Evolutionary conservation across 768 basidiomycete species (phyloP), one percentile per base, ranked within the genome.

Genomic region (Suillus spraguei): DNA sequence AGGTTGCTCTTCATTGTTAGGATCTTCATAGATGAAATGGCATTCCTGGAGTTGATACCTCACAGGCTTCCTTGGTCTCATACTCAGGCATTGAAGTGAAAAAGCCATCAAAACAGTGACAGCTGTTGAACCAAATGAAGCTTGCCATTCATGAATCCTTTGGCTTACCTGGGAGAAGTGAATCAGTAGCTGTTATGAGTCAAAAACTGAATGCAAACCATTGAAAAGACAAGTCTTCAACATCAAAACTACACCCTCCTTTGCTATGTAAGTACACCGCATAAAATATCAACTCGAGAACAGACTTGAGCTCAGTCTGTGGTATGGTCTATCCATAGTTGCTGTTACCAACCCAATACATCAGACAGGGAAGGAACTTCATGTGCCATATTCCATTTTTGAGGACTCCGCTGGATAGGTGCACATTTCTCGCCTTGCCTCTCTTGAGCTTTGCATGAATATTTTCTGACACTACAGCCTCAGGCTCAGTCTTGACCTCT

Each of bases 121-220:
- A n/a, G 65, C 63, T 33, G 63, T 61, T 22, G 63, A 64, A 24
- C 65, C 33, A 20, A 66, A 54, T 17, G 60, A 16, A 41, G 38
- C 64, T 20, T 42, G 47, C 65, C 65, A 66, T 59, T 66, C 36
- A 35, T 44, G 28, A 8, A 66, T 5, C 28, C 55, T 47, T 53
- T 66, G 65, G 11, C 17, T 35, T 6, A 33, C 46, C 62, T 66
- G 44, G 32, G 38, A 2, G 33, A 61, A 56, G n/a, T 35, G n/a
- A 50, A 50, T 33, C 39, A 54, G 38, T 38, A 54, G 22, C 44
- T 44, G 32, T 50, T 61, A 61, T 39, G 5, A 66, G 20, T 14
- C n/a, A 50, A 28, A 39, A 55, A 13, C 52, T 52, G 17, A 63
- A 56, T 17, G 60, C 65, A 9, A 24, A 24, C n/a, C n/a, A n/a